Evolutionary conservation across 2,329 filamentous ascomycete genomes (phyloP).

Genomic region (Fusarium sp.): DNA sequence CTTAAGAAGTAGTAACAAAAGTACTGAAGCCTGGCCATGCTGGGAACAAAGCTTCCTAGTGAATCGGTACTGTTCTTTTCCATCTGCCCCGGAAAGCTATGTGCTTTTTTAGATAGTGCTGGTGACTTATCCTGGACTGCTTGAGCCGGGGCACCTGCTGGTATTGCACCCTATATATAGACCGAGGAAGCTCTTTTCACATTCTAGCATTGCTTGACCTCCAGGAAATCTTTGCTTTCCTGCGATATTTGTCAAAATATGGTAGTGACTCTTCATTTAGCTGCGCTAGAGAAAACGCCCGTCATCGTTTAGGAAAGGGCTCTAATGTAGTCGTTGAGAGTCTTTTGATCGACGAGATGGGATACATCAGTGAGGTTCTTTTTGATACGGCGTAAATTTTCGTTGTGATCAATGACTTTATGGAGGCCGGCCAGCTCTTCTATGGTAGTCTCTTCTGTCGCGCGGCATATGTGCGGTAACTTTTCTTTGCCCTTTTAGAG

Average conservation of each 20-base stretch:
- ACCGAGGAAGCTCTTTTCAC: too few species aligned
- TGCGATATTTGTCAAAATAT: too few species aligned
- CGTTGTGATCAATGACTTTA: accelerated
- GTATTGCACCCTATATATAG: too few species aligned
- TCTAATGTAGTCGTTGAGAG: not conserved
- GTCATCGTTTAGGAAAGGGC: not conserved
- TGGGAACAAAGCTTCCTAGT: too few species aligned
- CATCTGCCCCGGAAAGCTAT: too few species aligned
- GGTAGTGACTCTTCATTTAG: not conserved
- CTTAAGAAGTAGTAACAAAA: too few species aligned
- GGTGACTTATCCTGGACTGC: too few species aligned
- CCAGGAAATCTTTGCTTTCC: too few species aligned
- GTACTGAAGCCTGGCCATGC: too few species aligned
- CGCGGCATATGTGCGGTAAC: not conserved
- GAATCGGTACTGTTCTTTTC: too few species aligned
- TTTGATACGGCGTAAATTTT: not conserved
- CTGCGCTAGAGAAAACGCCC: not conserved
- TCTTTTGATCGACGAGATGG: not conserved
- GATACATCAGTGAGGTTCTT: not conserved
- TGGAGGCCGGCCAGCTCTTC: not conserved
- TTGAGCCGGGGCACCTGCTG: too few species aligned
- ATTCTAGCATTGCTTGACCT: not conserved
- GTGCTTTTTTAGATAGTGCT: too few species aligned
- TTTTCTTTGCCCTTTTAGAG: not conserved
- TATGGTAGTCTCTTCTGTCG: not conserved